Evolutionary conservation across 179 eudicot genomes (phyloP).

Genomic region (Actinidia arguta): DNA sequence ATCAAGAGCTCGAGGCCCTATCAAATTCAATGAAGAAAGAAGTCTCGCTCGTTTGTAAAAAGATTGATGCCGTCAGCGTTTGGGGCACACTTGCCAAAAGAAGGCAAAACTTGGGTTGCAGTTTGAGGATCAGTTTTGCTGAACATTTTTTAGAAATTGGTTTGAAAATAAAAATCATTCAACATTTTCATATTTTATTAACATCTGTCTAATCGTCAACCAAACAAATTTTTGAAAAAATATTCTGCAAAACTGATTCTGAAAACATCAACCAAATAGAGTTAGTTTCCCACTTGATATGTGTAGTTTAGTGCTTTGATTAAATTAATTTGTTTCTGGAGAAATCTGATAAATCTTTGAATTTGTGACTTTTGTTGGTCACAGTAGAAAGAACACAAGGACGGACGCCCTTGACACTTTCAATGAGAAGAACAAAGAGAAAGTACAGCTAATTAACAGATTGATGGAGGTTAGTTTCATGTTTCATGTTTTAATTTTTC

Average conservation of each 20-base stretch:
- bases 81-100: slow-evolving; percentile 90
- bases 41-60: slow-evolving; percentile 83
- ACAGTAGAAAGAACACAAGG: slow-evolving; percentile 92
- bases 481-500: neutral
- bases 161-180: too few species aligned
- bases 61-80: slow-evolving; percentile 76
- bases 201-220: too few species aligned
- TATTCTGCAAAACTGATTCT: too few species aligned
- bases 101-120: slow-evolving; percentile 80
- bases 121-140: too few species aligned
- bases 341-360: neutral
- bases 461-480: slow-evolving; percentile 77
- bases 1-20: slow-evolving; percentile 80
- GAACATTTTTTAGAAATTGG: too few species aligned
- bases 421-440: slow-evolving; percentile 96
- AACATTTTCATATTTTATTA: too few species aligned
- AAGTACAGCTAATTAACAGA: slow-evolving; percentile 82
- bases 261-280: too few species aligned
- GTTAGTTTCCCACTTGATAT: neutral
- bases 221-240: too few species aligned
- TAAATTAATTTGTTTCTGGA: neutral
- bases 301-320: neutral
- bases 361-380: slow-evolving; percentile 3
- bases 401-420: slow-evolving; percentile 85
- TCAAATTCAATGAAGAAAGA: slow-evolving; percentile 95